Percentiles rank a stretch among this genome's conserved stretches.
Evolutionary conservation across 176 grass and related monocot species (phyloP).

Genomic region (Metroxylon sagu): DNA sequence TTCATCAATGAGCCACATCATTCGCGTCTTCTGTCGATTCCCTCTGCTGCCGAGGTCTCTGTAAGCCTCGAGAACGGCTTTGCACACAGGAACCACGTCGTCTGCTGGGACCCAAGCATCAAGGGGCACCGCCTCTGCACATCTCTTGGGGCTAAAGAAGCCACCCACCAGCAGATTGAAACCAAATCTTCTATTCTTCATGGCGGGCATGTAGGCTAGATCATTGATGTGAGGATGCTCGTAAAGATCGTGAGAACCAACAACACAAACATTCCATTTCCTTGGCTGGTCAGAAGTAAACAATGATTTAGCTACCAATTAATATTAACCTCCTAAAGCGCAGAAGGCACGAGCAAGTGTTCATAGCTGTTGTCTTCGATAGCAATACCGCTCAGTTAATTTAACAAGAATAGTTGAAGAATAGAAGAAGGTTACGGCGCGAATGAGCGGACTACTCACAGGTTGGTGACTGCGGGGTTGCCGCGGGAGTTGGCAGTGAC

Average conservation of each 20-base stretch:
- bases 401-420: too few relatives aligned
- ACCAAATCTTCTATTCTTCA: conserved; percentile 61
- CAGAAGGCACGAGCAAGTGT: too few relatives aligned
- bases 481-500: conserved; percentile 66
- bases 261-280: conserved; percentile 86
- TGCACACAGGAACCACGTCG: conserved; percentile 55
- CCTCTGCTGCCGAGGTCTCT: conserved; percentile 72
- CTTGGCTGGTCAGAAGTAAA: conserved; percentile 26
- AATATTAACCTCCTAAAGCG: too few relatives aligned
- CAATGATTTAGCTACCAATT: neutral
- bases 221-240: conserved; percentile 96
- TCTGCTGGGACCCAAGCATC: conserved; percentile 73
- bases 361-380: too few relatives aligned
- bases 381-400: too few relatives aligned
- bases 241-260: conserved; percentile 79
- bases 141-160: conserved; percentile 89
- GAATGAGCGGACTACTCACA: conserved; percentile 29
- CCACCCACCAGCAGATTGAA: conserved; percentile 93
- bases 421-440: too few relatives aligned
- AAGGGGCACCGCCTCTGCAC: conserved; percentile 73
- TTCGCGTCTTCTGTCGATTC: conserved; percentile 81
- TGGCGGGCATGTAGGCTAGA: conserved; percentile 75
- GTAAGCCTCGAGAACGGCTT: conserved; percentile 64
- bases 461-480: conserved; percentile 61
- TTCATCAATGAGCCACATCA: conserved; percentile 99